Evolutionary conservation across 371 early-diverging fungal genomes (phyloP), one percentile per base, ranked within the genome.

Genomic region (Coemansia sp.): DNA sequence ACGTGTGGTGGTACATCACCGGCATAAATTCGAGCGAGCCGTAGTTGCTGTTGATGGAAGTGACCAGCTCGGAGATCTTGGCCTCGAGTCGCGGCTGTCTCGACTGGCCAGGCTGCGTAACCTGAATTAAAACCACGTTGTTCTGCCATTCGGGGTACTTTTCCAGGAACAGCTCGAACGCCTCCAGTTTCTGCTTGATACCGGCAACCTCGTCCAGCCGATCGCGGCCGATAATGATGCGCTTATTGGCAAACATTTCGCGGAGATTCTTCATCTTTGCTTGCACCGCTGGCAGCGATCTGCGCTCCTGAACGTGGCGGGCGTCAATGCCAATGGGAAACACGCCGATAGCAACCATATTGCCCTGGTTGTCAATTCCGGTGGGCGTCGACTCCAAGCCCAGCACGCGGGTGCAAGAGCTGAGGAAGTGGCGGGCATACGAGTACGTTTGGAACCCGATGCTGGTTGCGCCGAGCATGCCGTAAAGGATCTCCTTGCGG

Each of bases 11-110:
- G 79, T 97, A 94, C 75, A 97, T 91, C 8, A 99, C 90, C 10
- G 98, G 97, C 3, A 86, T 90, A 70, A 89, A 95, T 64, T 97
- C 95, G 33, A 99, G 85, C 6, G 92, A 89, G 1, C 99, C 99
- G 75, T 88, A 96, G 42, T 80, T 87, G 57, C 95, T 90, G 74
- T 99, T 99, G 74, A 98, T 94, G 39, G 90, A 88, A 4, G 93
- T 86, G 10, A 98, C 94, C 31, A 92, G 75, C 55, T 94, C 94
- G 0, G 94, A 88, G 14, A 99, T 84, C 70, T 91, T 90, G 59
- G 86, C 80, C 63, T 95, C 97, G 3, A 90, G 68, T 68, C 59
- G 61, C 11, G 80, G 71, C 57, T 69, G 62, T 20, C 59, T 64
- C 5, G 57, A 54, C 65, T 89, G 86, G 26, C 89, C 84, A 10